Evolutionary conservation across 176 grass and related monocot species (phyloP), one percentile per base, ranked within the genome.

Genomic region (Sorghum bicolor): DNA sequence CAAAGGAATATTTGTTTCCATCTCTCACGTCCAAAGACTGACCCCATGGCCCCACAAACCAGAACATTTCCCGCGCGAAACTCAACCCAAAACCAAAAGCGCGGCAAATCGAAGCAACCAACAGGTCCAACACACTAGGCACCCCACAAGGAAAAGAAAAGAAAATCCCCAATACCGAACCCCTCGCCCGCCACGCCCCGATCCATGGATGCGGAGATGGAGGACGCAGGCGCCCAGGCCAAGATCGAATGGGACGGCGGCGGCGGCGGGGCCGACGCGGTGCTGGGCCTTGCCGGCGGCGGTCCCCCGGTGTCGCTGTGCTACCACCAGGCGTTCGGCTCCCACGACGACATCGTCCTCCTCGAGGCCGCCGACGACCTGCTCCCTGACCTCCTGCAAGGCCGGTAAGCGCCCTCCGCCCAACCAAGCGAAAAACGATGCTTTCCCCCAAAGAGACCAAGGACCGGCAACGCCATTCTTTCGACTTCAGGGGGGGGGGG

Each of bases 321-420:
- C 28, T 98, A 98, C 89, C 91, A 98, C 85, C 48, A 78, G 3
- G 86, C 80, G 40, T 98, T 95, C 77, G 93, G 91, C 16, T 65
- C 91, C 29, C 93, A 92, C 53, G 71, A 87, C 30, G 91, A 98
- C 66, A 22, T 98, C 72, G 45, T 98, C 70, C 93, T 98, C 86
- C 87, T 98, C 66, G 93, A 98, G 86, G 89, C 84, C 67, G 87
- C 47, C 43, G 96, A 79, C 31, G 87, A 95, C 32, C 68, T 95
- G 60, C 89, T 98, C 64, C 80, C 80, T 32, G 85, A 98, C 78
- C 74, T 98, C 26, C 89, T 98, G 8, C 85, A 77, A 38, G 53
- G 82, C 87, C 76, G 93, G 96, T 98, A 88, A 67, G 76, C 79
- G 76, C 76, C 8, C 81, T 52, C 47, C 40, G 26, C 12, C 45